Conservation (phyloP, 768 basidiomycete genomes). For the Amylocystis lapponica region DNA sequence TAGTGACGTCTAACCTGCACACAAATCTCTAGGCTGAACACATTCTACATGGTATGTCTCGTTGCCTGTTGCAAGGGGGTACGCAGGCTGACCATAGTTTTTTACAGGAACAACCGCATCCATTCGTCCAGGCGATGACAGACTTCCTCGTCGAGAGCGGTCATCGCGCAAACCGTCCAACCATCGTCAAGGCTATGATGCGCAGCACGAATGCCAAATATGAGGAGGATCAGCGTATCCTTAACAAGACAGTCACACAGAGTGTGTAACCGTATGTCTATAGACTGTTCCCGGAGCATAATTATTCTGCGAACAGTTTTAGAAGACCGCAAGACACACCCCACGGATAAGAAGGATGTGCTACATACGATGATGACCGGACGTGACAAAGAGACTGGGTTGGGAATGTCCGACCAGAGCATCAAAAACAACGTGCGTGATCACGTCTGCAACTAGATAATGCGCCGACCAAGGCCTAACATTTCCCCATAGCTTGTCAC, state of each 20-base stretch:
- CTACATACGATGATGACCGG: constrained; percentile 39
- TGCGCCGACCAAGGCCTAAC: not conserved
- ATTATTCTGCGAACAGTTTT: constrained; percentile 26
- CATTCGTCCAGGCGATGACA: constrained; percentile 37
- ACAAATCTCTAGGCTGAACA: constrained; percentile 33
- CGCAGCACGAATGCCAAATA: constrained; percentile 31
- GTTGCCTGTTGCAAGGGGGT: not conserved
- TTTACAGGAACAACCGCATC: constrained; percentile 28
- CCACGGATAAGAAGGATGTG: constrained; percentile 36
- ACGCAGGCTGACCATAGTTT: not conserved
- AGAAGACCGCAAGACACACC: constrained; percentile 30
- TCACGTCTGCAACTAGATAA: not conserved
- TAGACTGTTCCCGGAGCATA: not conserved
- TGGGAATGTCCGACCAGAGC: constrained; percentile 33
- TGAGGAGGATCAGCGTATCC: constrained; percentile 34
- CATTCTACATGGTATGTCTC: constrained; percentile 34
- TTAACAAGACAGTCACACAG: too few species aligned
- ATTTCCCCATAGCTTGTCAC: constrained; percentile 32
- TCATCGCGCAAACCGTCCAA: constrained; percentile 29
- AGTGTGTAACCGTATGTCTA: constrained; percentile 24
- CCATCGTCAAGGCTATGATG: constrained; percentile 31
- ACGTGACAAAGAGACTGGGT: constrained; percentile 39
- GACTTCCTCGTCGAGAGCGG: constrained; percentile 36
- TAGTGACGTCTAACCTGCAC: not conserved
- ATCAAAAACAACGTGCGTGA: constrained; percentile 35